Percentiles rank a stretch among this genome's conserved stretches.
Conservation (phyloP, 169 alveolate genomes). For the Babesia bigemina region DNA sequence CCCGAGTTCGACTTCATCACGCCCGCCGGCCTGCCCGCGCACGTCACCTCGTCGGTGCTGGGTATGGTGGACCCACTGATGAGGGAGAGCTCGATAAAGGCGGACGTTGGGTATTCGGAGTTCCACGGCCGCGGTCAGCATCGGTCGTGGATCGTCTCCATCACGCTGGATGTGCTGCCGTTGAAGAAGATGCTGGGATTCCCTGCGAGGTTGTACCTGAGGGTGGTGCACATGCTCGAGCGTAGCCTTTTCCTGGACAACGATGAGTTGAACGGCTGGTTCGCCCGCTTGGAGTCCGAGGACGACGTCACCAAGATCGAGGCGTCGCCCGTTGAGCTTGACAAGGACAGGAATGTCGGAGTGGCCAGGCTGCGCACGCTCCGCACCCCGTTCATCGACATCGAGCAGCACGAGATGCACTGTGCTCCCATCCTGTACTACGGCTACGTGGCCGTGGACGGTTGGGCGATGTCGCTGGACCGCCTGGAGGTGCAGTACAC, state of each 20-base stretch:
- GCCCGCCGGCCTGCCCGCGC: neutral
- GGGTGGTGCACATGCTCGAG: constrained; percentile 62
- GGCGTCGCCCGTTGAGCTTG: neutral
- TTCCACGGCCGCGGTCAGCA: constrained; percentile 55
- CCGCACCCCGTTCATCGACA: constrained; percentile 49
- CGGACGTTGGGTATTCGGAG: constrained; percentile 12
- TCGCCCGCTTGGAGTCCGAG: constrained; percentile 19
- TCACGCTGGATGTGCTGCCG: constrained; percentile 11
- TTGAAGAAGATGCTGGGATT: constrained; percentile 19
- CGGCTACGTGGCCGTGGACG: constrained; percentile 54
- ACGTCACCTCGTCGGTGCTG: neutral
- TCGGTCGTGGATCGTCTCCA: constrained; percentile 29
- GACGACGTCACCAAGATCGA: neutral
- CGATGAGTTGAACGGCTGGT: constrained; percentile 42
- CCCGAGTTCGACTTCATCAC: constrained; percentile 17
- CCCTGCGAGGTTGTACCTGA: constrained; percentile 15
- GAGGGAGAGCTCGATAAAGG: no score
- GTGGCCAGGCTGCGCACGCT: constrained; percentile 7
- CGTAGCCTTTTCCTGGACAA: constrained; percentile 44
- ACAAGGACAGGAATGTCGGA: constrained; percentile 5
- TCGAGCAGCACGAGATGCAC: constrained; percentile 52
- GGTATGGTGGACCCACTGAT: constrained; percentile 25
- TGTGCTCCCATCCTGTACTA: constrained; percentile 55
- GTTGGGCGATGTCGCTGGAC: constrained; percentile 9
- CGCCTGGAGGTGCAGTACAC: constrained; percentile 23